A percentile compares a stretch with the other conserved stretches of the same genome.
phyloP scores from a whole-genome alignment of 148 eudicot genomes.

The Rheum nobile region DNA sequence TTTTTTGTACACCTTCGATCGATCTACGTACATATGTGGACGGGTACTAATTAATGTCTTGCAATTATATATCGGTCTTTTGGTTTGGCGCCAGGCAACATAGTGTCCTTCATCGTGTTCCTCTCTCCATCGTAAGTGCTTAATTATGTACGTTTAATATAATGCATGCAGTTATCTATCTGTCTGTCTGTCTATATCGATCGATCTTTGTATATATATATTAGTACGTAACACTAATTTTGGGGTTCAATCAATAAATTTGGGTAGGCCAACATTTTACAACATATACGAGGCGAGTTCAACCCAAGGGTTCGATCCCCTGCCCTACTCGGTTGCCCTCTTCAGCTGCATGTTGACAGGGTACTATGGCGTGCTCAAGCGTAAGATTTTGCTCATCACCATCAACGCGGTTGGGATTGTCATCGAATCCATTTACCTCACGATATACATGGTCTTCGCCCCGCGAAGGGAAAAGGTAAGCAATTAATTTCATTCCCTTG shows the following conservation, averaged over 20 bases:
- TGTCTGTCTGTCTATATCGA: too few relatives aligned
- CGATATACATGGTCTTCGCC: conserved; percentile 37
- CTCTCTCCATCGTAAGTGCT: conserved; percentile 63
- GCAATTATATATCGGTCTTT: neutral
- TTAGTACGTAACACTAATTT: too few relatives aligned
- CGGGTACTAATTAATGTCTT: too few relatives aligned
- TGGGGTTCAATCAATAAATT: too few relatives aligned
- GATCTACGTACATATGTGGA: too few relatives aligned
- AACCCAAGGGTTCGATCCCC: conserved; percentile 43
- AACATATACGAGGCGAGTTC: conserved; percentile 39
- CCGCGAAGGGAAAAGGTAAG: conserved; percentile 33
- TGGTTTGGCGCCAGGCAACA: conserved; percentile 49
- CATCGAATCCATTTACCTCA: conserved; percentile 50
- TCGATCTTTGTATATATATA: too few relatives aligned
- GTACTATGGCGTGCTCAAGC: conserved; percentile 38
- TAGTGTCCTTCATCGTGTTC: conserved; percentile 70
- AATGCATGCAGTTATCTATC: too few relatives aligned
- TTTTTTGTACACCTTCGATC: neutral
- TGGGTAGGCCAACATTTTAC: conserved; percentile 42
- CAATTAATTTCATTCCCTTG: neutral
- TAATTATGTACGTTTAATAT: neutral
- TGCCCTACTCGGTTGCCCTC: conserved; percentile 52
- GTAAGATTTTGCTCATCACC: conserved; percentile 38
- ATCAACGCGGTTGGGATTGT: conserved; percentile 46
- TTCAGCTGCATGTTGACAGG: conserved; percentile 41